Conservation (phyloP, 495 filamentous ascomycete genomes). For the Baudoinia panamericana region DNA sequence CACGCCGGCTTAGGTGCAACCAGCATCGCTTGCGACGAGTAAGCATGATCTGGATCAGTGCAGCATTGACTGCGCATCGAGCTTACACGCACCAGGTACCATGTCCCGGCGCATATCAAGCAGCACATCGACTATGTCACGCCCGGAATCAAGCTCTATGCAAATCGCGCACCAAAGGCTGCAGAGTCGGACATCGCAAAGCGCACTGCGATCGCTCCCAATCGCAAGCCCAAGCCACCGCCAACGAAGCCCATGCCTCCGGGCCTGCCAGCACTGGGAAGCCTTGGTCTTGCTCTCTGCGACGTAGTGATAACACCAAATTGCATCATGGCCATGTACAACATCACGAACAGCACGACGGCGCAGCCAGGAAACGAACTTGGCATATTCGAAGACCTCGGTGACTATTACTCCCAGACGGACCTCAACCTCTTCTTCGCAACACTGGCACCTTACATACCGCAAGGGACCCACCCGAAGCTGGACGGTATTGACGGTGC, state of each 20-base stretch:
- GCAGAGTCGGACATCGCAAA: slow-evolving; percentile 1
- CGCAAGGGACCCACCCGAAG: slow-evolving; percentile 14
- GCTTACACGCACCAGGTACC: too few relatives aligned
- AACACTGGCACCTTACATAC: slow-evolving; percentile 10
- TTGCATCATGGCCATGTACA: slow-evolving; percentile 17
- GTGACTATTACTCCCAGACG: slow-evolving; percentile 11
- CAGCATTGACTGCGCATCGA: slow-evolving; percentile 21
- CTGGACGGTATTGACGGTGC: slow-evolving; percentile 19
- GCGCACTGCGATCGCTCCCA: background rate
- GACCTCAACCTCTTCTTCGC: slow-evolving; percentile 20
- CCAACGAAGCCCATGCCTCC: slow-evolving; percentile 1
- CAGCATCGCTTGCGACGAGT: slow-evolving; percentile 19
- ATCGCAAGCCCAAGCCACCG: too few relatives aligned
- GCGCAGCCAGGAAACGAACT: slow-evolving; percentile 8
- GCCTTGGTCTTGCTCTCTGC: slow-evolving; percentile 1
- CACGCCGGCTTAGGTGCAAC: slow-evolving; percentile 6
- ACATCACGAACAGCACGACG: slow-evolving; percentile 9
- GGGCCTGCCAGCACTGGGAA: background rate
- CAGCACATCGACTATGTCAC: slow-evolving; percentile 28
- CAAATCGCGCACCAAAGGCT: slow-evolving; percentile 1
- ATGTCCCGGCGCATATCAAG: slow-evolving; percentile 20
- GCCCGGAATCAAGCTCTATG: slow-evolving; percentile 37
- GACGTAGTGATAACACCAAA: slow-evolving; percentile 12
- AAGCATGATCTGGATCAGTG: slow-evolving; percentile 11
- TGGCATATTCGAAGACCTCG: slow-evolving; percentile 17